Evolutionary conservation across 1,139 yeast species (phyloP), one percentile per base, ranked within the genome.

Genomic region (Diutina pseudorugosa): DNA sequence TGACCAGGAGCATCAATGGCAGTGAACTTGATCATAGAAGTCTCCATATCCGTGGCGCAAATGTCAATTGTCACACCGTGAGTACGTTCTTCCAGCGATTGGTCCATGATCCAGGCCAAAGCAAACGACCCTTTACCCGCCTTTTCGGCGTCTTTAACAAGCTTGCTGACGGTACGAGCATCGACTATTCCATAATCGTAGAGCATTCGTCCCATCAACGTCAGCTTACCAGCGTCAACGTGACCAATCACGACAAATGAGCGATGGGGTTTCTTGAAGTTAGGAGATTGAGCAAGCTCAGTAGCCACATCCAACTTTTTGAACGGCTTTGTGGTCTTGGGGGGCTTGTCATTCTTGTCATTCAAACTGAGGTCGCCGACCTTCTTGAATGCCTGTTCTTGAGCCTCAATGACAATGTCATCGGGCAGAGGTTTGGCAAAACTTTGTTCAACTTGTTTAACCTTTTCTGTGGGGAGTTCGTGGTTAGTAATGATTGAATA

Each of bases 151-250:
- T 93, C 97, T 58, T 82, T 80, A 53, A 87, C 81, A 57, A 87
- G 71, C 62, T 85, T 88, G 61, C 86, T 83, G 23, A 91, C 80
- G 0, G 89, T 80, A 54, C 83, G 81, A 51, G 83, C 79, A 60
- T 88, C 93, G 4, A 94, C 87, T 1, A 86, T 85, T 4, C 94
- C 91, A 21, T 82, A 71, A 61, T 93, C 98, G 55, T 83, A 83
- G 47, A 94, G 66, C 48, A 94, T 67, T 54, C 98, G 73, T 8
- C 99, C 99, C 80, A 94, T 85, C 41, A 94, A 71, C 0, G 99
- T 94, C 2, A 96, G 89, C 65, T 94, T 94, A 11, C 99, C 99
- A 0, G 98, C 95, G 69, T 94, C 99, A 19, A 94, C 98, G 69
- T 94, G 98, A 2, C 99, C 98, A 56, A 87, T 82, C 3, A 89